Evolutionary conservation across 345 rosid species (phyloP), one percentile per base, ranked within the genome.

Genomic region (Aethionema arabicum): DNA sequence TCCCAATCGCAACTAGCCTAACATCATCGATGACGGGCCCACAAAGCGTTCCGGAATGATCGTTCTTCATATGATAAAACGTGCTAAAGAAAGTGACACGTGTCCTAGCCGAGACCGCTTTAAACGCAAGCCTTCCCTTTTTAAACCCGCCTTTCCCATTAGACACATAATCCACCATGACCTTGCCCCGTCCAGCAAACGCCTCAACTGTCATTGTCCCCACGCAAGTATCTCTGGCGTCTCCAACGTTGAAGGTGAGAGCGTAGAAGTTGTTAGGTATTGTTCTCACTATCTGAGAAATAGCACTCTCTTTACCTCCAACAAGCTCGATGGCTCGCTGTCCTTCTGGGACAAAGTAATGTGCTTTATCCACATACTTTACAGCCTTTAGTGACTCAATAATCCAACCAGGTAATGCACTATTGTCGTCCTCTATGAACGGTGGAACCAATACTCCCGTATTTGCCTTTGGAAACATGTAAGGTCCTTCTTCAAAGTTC

Each of bases 321-420:
- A 85, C 66, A 2, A 90, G 91, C 67, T 90, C 91, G 7, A 86
- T 60, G 0, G 90, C 95, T 54, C 78, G 59, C 50, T 66, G 74
- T 42, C 95, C 90, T 7, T 65, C 45, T 0, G 95, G 91, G 48
- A 86, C 85, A 3, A 67, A 11, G 50, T 78, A 85, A 58, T 90
- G 95, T 0, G 70, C 78, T 0, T 65, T 69, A 73, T 90, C 90
- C 0, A 90, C 72, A 68, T 83, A 85, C 66, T 85, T 86, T 0
- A 83, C 86, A 14, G 91, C 95, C 60, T 86, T 90, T 15, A 86
- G 95, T 32, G 97, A 86, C 59, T 86, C 95, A 8, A 83, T 56
- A 7, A 82, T 83, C 95, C 97, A 90, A n/a, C 95, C 90, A 2
- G 86, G 88, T 40, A 86, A 59, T 1, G 97, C 84, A 52, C 81